Percentiles rank a stretch among this genome's conserved stretches.
Conservation (phyloP, 2,329 filamentous ascomycete species). For the Atkinsonella hypoxylon region DNA sequence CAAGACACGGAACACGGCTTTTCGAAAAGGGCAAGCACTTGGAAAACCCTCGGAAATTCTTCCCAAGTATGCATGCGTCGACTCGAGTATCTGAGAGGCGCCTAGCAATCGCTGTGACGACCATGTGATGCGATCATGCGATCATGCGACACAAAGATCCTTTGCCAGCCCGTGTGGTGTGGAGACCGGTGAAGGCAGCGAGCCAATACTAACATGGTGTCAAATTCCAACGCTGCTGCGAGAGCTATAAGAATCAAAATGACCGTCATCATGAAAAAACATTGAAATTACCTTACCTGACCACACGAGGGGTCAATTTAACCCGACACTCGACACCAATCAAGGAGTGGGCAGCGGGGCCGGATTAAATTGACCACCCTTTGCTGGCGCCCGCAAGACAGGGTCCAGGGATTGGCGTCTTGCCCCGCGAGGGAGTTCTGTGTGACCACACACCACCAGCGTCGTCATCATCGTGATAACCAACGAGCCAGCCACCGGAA, state of each 20-base stretch:
- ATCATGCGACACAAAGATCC: conserved; percentile 4
- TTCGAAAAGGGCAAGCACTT: neutral
- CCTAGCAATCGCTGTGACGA: neutral
- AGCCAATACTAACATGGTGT: conserved; percentile 7
- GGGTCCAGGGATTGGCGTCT: neutral
- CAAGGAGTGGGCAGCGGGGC: no score
- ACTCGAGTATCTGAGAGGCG: conserved; percentile 1
- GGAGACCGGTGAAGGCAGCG: conserved; percentile 14
- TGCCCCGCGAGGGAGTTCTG: neutral
- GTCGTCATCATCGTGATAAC: neutral
- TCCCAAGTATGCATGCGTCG: neutral
- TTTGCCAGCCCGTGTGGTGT: conserved; percentile 4
- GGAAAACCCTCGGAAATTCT: neutral
- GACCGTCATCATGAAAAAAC: neutral
- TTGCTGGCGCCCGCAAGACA: neutral
- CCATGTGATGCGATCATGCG: conserved; percentile 7
- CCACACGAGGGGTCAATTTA: no score
- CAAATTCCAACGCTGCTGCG: conserved; percentile 1
- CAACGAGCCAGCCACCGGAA: neutral
- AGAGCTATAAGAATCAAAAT: neutral
- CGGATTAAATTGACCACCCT: no score
- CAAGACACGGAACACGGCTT: neutral
- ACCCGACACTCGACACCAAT: no score
- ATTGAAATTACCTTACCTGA: no score
- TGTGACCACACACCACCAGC: neutral